A percentile compares a stretch with the other conserved stretches of the same genome.
phyloP scores from a whole-genome alignment of 768 basidiomycete species.

The Tephrocybe sp. region DNA sequence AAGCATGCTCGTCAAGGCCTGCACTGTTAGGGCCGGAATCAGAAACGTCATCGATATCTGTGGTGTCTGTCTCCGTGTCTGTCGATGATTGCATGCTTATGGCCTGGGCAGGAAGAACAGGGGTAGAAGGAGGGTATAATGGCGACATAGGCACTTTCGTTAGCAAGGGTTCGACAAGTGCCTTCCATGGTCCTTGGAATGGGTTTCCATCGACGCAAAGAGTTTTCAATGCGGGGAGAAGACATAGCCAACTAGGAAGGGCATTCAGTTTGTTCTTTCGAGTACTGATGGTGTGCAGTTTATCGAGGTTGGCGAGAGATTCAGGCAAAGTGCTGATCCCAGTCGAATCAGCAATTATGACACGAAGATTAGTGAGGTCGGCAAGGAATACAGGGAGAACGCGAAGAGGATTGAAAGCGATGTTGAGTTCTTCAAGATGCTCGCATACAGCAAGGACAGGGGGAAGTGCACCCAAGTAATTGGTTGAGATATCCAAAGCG shows the following conservation, averaged over 20 bases:
- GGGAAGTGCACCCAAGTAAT: conserved; percentile 81
- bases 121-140: conserved; percentile 64
- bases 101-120: conserved; percentile 51
- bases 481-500: conserved; percentile 90
- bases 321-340: conserved; percentile 76
- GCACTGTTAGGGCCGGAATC: conserved; percentile 50
- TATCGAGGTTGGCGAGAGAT: conserved; percentile 67
- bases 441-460: conserved; percentile 77
- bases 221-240: conserved; percentile 79
- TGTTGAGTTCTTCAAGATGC: conserved; percentile 88
- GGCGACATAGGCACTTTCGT: conserved; percentile 60
- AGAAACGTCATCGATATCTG: conserved; percentile 58
- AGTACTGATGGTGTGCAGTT: conserved; percentile 85
- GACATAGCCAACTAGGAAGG: conserved; percentile 93
- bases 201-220: conserved; percentile 94
- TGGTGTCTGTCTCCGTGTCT: conserved; percentile 42
- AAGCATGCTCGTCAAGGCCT: conserved; percentile 28
- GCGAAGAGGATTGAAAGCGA: conserved; percentile 87
- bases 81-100: conserved; percentile 37
- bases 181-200: conserved; percentile 91
- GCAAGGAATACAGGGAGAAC: conserved; percentile 90
- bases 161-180: conserved; percentile 82
- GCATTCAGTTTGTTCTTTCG: conserved; percentile 85
- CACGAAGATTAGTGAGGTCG: conserved; percentile 70
- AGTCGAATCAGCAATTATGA: conserved; percentile 91